These are phyloP conservation scores for Madurella mycetomatis DNA, from an alignment of 2,329 filamentous ascomycete genomes.

Conservation along the genomic window DNA sequence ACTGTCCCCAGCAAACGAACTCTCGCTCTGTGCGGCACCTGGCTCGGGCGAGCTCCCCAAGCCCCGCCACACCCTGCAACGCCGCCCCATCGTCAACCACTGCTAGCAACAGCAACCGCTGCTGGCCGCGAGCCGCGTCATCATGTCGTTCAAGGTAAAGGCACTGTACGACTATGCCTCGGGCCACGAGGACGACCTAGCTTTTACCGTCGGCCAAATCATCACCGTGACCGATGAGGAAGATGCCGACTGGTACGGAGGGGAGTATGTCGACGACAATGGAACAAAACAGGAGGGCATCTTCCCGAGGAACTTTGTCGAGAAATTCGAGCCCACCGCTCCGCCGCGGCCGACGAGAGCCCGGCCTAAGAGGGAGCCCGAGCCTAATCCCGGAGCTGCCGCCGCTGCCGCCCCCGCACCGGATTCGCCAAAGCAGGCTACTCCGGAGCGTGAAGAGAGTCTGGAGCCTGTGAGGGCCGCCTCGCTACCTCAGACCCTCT, in stretches of 20 bases:
- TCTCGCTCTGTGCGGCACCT: constrained; percentile 1
- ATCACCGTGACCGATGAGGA: constrained; percentile 92
- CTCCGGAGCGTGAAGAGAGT: constrained; percentile 25
- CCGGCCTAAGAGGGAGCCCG: constrained; percentile 62
- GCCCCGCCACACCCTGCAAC: constrained; percentile 13
- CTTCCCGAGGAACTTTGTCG: constrained; percentile 95
- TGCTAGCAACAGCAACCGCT: background rate
- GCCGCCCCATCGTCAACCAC: background rate
- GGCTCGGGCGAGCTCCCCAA: constrained; percentile 7
- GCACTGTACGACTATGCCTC: constrained; percentile 93
- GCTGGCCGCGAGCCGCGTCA: constrained; percentile 24
- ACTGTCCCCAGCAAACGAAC: background rate
- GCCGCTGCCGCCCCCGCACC: constrained; percentile 23
- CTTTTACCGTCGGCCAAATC: constrained; percentile 78
- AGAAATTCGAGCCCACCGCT: constrained; percentile 86
- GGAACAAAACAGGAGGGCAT: constrained; percentile 78
- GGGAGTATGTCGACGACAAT: constrained; percentile 74
- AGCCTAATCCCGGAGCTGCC: constrained; percentile 26
- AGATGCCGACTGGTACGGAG: constrained; percentile 89
- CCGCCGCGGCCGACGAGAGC: constrained; percentile 78
- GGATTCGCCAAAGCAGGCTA: constrained; percentile 29
- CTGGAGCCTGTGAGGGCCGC: constrained; percentile 24
- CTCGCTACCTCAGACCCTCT: constrained; percentile 25
- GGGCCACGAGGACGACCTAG: constrained; percentile 89
- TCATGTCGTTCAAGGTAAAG: constrained; percentile 90